Conservation (phyloP, 805 yeast species). For the Middelhovenomyces tepae region DNA sequence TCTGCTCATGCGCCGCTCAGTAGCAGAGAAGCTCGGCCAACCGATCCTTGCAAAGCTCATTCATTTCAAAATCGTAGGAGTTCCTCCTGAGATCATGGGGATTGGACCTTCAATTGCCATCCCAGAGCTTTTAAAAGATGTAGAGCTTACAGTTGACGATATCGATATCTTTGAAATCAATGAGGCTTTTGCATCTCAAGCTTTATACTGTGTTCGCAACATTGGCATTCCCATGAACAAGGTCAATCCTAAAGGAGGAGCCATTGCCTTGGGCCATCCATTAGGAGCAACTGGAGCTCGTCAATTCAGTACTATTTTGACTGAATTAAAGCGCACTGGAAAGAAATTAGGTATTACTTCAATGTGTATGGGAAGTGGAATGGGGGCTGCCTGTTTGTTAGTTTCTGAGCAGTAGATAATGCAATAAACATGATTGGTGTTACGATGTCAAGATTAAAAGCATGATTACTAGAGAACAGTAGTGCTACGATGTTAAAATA, state of each 20-base stretch:
- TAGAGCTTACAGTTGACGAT: conserved; percentile 48
- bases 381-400: conserved; percentile 88
- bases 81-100: conserved; percentile 77
- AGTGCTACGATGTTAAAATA: too few relatives aligned
- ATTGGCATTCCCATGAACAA: conserved; percentile 47
- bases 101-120: conserved; percentile 84
- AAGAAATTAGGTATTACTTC: conserved; percentile 73
- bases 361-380: conserved; percentile 94
- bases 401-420: conserved; percentile 74
- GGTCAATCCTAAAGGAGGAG: conserved; percentile 91
- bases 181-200: conserved; percentile 90
- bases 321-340: conserved; percentile 58
- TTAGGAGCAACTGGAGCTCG: conserved; percentile 96
- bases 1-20: conserved; percentile 64
- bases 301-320: conserved; percentile 75
- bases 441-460: too few relatives aligned
- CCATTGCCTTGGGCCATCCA: conserved; percentile 95
- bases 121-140: conserved; percentile 84
- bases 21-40: conserved; percentile 65
- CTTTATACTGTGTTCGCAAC: too few relatives aligned
- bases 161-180: conserved; percentile 80
- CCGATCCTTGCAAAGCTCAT: conserved; percentile 71
- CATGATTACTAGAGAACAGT: too few relatives aligned
- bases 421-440: too few relatives aligned
- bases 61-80: conserved; percentile 95